Evolutionary conservation across 345 rosid species (phyloP), one percentile per base, ranked within the genome.

Genomic region (Lepidium didymum): DNA sequence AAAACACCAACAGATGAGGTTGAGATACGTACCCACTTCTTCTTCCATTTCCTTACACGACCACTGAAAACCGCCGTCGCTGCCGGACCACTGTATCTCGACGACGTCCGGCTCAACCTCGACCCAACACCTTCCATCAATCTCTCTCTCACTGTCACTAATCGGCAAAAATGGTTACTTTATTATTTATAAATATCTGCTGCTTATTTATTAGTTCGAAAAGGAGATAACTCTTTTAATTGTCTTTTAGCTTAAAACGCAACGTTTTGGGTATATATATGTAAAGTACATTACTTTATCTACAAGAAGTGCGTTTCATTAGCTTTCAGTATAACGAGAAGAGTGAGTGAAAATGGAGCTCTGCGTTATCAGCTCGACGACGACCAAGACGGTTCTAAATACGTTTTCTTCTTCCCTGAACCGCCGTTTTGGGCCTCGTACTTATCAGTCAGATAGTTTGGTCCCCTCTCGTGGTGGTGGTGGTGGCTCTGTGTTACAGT

Each of bases 11-110:
- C 61, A 46, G 82, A 38, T 15, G 84, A 73, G 3, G 79, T 69
- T 3, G 89, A 72, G 57, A 94, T 91, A 77, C 92, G 92, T 76
- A 94, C 95, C 99, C 99, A 94, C 81, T 83, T 89, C 86, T 86
- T 88, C 91, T 85, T 94, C 99, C 99, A 91, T 83, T 82, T 88
- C 78, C 97, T 83, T 14, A 94, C 99, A 9, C 92, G 96, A 8
- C 99, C 96, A 69, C 78, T 91, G 70, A 94, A 87, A 51, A 89
- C 91, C 19, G 87, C 87, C 62, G 87, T 67, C 36, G 96, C 64
- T 1, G 92, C 75, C 10, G 86, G 82, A 50, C 92, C 89, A 80
- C 60, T 75, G 57, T 84, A 89, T 59, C 96, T 79, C 42, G 96
- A 84, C 4, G 97, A 88, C 6, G 90, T 82, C 19, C 98, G 87